Evolutionary conservation across 805 yeast genomes (phyloP), one percentile per base, ranked within the genome.

Genomic region (Candida coquimbonensis): DNA sequence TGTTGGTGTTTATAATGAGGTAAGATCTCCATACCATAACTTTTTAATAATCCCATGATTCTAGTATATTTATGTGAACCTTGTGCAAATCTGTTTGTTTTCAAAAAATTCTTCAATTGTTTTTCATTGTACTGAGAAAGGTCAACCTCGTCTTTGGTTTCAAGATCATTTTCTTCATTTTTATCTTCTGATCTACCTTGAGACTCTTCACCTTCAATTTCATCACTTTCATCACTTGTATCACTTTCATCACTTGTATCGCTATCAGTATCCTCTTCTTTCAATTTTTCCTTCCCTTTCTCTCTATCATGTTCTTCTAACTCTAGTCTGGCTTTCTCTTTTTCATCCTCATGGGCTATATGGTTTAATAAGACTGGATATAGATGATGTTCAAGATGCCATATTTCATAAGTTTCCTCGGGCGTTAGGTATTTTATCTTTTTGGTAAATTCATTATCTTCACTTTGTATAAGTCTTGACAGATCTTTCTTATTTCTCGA

Each of bases 331-430:
- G 19, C 19, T 33, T 33, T 33, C 7, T n/a, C 38, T n/a, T 37
- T 9, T 6, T 38, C 39, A 4, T 8, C 33, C 24, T 43, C 26
- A 16, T 35, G 24, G n/a, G 27, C 17, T 42, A 43, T 6, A 29
- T 24, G 8, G 6, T 7, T n/a, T 7, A 8, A 14, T 16, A 52
- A 44, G 40, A 43, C 45, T 27, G 37, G 42, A 38, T 52, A 51
- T 4, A 56, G 27, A 7, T 45, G 38, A 9, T 32, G 32, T 27
- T 53, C 56, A 31, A 49, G 45, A 13, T 49, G 44, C 61, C 61
- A 57, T 14, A 48, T 43, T 43, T 57, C 61, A 42, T 47, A 57
- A 3, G 59, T 56, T 21, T 51, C 50, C 19, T 53, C 57, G 2
- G 60, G 52, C 8, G 43, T 41, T 27, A 47, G 29, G 17, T 34